Conservation (phyloP, 2,329 filamentous ascomycete genomes). For the Daldinia sp. region DNA sequence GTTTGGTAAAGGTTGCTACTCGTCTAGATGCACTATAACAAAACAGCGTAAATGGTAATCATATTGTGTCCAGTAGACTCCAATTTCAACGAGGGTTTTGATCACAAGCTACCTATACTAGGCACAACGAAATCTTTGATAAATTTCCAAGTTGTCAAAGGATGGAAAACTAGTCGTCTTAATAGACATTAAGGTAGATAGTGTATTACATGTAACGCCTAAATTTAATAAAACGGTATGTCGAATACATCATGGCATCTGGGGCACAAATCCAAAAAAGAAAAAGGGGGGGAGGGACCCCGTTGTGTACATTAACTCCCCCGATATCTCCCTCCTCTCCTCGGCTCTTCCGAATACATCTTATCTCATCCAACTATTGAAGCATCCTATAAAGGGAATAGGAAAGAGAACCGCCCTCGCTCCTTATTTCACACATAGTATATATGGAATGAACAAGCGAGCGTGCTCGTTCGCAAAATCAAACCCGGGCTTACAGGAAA, state of each 20-base stretch:
- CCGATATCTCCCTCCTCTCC: neutral
- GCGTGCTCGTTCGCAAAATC: neutral
- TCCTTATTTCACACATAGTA: neutral
- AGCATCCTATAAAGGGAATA: neutral
- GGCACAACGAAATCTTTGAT: too few relatives aligned
- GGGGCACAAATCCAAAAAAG: neutral
- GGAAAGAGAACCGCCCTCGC: neutral
- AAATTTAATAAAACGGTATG: neutral
- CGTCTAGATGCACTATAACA: too few relatives aligned
- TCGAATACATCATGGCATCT: neutral
- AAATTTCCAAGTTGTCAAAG: too few relatives aligned
- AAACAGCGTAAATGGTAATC: too few relatives aligned
- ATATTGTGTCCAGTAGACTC: too few relatives aligned
- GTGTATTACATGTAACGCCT: neutral
- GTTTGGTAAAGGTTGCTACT: neutral
- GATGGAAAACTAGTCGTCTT: neutral
- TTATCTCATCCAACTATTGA: neutral
- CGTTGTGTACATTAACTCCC: neutral
- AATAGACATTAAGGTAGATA: neutral
- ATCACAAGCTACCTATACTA: too few relatives aligned
- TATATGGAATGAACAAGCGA: neutral
- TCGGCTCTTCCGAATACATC: neutral
- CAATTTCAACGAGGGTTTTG: too few relatives aligned
- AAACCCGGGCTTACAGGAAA: constrained; percentile 34
- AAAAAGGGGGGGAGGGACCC: neutral